These are phyloP conservation scores for Trichoderma brevicompactum DNA, from an alignment of 2,329 filamentous ascomycete genomes.

Conservation along the genomic window DNA sequence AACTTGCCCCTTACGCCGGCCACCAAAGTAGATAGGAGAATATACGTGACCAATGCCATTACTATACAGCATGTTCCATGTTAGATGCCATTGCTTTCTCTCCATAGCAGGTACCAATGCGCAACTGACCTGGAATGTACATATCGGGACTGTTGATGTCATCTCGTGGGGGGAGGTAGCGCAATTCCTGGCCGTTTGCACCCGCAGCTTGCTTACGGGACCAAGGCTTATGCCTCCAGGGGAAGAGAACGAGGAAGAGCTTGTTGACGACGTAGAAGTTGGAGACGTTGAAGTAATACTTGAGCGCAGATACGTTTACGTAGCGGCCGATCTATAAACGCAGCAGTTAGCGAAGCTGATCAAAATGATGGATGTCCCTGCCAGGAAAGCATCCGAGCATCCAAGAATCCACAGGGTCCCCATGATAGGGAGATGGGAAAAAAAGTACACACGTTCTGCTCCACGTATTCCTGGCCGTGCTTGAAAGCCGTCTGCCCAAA, in stretches of 20 bases:
- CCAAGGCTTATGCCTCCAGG: constrained; percentile 98
- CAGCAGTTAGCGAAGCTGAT: constrained; percentile 30
- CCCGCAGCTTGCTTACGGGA: constrained; percentile 82
- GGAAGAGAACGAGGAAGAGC: constrained; percentile 90
- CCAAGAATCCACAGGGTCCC: not conserved
- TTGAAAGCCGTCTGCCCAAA: constrained; percentile 90
- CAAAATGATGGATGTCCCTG: not conserved
- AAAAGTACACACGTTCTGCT: constrained; percentile 77
- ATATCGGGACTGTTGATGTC: constrained; percentile 98
- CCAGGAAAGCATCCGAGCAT: too few species aligned
- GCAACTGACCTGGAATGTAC: constrained; percentile 77
- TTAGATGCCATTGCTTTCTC: constrained; percentile 33
- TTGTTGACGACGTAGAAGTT: constrained; percentile 97
- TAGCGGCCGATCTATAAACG: constrained; percentile 63
- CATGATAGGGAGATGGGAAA: not conserved
- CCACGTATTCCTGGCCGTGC: constrained; percentile 91
- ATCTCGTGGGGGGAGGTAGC: constrained; percentile 89
- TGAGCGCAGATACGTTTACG: constrained; percentile 88
- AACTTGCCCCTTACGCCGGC: constrained; percentile 90
- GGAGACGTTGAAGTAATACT: constrained; percentile 99
- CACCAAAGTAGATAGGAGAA: constrained; percentile 87
- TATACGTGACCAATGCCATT: constrained; percentile 98
- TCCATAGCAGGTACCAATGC: not conserved
- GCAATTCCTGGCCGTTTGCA: constrained; percentile 69
- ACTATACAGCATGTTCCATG: constrained; percentile 50